Percentiles rank a stretch among this genome's conserved stretches.
Evolutionary conservation across 1,284 basidiomycete genomes (phyloP).

Genomic region (Cryptococcus hybrid): DNA sequence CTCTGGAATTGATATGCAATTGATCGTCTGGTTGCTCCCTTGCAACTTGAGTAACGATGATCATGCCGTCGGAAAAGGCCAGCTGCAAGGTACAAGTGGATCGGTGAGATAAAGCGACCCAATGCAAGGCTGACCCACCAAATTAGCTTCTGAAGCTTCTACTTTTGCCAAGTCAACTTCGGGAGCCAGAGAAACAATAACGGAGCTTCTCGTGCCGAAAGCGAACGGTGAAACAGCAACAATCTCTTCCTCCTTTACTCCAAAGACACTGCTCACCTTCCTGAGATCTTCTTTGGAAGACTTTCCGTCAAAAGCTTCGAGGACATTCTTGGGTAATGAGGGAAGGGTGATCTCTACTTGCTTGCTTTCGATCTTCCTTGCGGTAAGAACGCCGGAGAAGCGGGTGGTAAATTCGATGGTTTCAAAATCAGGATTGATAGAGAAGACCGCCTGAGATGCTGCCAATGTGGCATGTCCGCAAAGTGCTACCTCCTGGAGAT

Average conservation of each 20-base stretch:
- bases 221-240: constrained; percentile 9
- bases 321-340: background rate
- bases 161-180: constrained; percentile 21
- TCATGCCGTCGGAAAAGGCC: constrained; percentile 4
- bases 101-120: background rate
- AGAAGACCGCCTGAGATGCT: constrained; percentile 30
- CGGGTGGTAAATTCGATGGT: constrained; percentile 28
- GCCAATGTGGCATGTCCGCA: constrained; percentile 45
- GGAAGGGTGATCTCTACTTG: constrained; percentile 11
- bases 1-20: constrained; percentile 24
- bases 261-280: constrained; percentile 5
- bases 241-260: constrained; percentile 9
- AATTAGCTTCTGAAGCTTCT: constrained; percentile 12
- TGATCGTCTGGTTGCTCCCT: constrained; percentile 1
- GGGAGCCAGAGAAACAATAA: constrained; percentile 21
- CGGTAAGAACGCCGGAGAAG: constrained; percentile 30
- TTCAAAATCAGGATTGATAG: constrained; percentile 14
- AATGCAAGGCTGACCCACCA: constrained; percentile 16
- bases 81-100: background rate
- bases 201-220: constrained; percentile 11
- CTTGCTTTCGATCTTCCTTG: constrained; percentile 1
- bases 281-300: background rate
- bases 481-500: constrained; percentile 32
- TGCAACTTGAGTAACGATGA: constrained; percentile 29
- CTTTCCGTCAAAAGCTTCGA: background rate